These are phyloP conservation scores for Podosphaera aphanis DNA, from an alignment of 2,329 filamentous ascomycete species.

Conservation along the genomic window DNA sequence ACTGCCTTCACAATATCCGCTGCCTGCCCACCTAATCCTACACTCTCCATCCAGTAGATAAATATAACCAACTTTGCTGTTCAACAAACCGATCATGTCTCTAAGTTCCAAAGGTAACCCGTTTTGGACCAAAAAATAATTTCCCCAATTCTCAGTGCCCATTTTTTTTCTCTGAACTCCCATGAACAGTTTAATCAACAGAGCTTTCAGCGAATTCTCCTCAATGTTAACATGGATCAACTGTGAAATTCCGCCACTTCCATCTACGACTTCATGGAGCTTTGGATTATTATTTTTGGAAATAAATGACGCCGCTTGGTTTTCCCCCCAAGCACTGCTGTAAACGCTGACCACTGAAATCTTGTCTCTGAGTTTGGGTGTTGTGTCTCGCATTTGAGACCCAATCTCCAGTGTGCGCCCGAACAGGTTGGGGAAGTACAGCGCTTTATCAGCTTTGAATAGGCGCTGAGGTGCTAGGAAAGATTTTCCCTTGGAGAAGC, in stretches of 20 bases:
- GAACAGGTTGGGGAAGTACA: constrained; percentile 84
- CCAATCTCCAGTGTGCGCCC: constrained; percentile 50
- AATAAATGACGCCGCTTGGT: constrained; percentile 53
- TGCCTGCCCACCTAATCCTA: constrained; percentile 84
- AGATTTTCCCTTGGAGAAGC: constrained; percentile 67
- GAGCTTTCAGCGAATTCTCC: constrained; percentile 46
- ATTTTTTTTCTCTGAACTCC: constrained; percentile 27
- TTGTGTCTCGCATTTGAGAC: constrained; percentile 40
- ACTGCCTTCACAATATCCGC: constrained; percentile 38
- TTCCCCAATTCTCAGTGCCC: constrained; percentile 28
- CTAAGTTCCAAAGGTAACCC: constrained; percentile 36
- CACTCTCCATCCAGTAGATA: constrained; percentile 76
- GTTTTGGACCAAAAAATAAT: constrained; percentile 36
- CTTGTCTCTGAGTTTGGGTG: constrained; percentile 45
- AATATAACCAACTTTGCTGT: constrained; percentile 67
- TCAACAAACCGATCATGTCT: constrained; percentile 47
- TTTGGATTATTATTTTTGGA: constrained; percentile 40
- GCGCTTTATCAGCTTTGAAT: constrained; percentile 58
- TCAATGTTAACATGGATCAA: constrained; percentile 74
- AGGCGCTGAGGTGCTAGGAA: constrained; percentile 68
- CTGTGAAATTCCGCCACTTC: constrained; percentile 36
- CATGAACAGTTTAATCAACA: constrained; percentile 33
- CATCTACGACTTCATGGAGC: constrained; percentile 37
- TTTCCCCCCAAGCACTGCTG: constrained; percentile 65
- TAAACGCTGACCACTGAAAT: constrained; percentile 63